Evolutionary conservation across 495 filamentous ascomycete genomes (phyloP).

Genomic region (Lepidopterella palustris): DNA sequence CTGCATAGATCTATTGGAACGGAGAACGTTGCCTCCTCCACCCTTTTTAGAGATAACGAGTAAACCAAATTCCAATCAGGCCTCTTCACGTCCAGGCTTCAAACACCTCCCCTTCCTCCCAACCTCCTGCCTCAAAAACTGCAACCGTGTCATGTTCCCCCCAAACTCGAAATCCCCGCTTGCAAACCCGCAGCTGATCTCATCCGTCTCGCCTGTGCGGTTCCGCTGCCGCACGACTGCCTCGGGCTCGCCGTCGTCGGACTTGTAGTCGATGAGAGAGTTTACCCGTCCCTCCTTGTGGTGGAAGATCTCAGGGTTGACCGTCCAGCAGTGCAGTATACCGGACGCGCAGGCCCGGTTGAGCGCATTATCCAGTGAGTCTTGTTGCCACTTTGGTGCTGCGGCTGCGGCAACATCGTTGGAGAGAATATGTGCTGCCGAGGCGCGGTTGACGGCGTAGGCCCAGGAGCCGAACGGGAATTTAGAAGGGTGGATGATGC

Average conservation of each 20-base stretch:
- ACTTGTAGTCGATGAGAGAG: slow-evolving; percentile 22
- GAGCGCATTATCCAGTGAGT: slow-evolving; percentile 27
- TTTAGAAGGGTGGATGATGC: slow-evolving; percentile 36
- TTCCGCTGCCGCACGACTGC: no score
- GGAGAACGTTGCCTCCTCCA: no score
- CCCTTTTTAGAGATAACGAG: no score
- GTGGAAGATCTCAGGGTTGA: slow-evolving; percentile 35
- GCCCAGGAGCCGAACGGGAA: slow-evolving; percentile 44
- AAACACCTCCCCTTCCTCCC: slow-evolving; percentile 28
- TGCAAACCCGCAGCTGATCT: slow-evolving; percentile 28
- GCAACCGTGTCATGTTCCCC: slow-evolving; percentile 12
- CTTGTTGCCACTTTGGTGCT: slow-evolving; percentile 10
- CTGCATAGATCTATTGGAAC: no score
- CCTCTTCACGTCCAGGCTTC: no score
- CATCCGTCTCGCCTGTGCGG: slow-evolving; percentile 3
- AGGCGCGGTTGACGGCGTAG: slow-evolving; percentile 37
- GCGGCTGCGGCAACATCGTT: slow-evolving; percentile 10
- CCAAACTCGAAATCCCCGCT: slow-evolving; percentile 16
- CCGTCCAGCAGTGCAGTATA: slow-evolving; percentile 24
- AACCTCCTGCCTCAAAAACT: slow-evolving; percentile 16
- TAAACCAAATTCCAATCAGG: no score
- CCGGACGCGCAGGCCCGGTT: slow-evolving; percentile 33
- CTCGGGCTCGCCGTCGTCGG: no score
- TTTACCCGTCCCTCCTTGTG: slow-evolving; percentile 24
- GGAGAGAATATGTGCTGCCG: slow-evolving; percentile 22